These are phyloP conservation scores for Neopestalotiopsis rosae DNA, from an alignment of 2,329 filamentous ascomycete genomes.

Conservation along the genomic window DNA sequence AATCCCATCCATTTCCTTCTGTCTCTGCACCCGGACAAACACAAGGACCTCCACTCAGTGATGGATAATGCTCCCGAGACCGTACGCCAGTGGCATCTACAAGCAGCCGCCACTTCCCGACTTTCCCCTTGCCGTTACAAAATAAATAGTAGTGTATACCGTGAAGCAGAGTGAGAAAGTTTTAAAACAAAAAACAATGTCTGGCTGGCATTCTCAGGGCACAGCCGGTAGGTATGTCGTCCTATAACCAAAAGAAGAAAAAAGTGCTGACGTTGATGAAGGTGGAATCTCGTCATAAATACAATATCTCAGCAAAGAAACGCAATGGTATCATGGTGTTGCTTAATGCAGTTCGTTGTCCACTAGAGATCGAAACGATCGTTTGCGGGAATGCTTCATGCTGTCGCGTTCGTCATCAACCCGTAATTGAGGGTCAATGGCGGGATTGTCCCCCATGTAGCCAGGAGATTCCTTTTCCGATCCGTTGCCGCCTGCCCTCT, in stretches of 20 bases:
- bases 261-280: background rate
- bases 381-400: background rate
- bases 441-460: slow-evolving; percentile 7
- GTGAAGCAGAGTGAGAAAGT: background rate
- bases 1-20: background rate
- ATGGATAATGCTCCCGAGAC: background rate
- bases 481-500: slow-evolving; percentile 3
- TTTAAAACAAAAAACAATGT: background rate
- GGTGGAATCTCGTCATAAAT: background rate
- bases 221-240: background rate
- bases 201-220: background rate
- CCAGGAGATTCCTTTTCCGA: slow-evolving; percentile 11
- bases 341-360: background rate
- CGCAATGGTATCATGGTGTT: background rate
- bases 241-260: background rate
- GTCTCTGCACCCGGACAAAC: background rate
- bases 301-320: background rate
- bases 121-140: background rate
- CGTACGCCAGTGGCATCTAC: background rate
- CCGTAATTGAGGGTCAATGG: slow-evolving; percentile 4
- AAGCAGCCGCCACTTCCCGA: background rate
- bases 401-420: slow-evolving; percentile 9
- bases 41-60: background rate
- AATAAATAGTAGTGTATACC: background rate
- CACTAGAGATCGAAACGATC: background rate